phyloP scores from a whole-genome alignment of 768 basidiomycete species.

The Tricholoma terreum region DNA sequence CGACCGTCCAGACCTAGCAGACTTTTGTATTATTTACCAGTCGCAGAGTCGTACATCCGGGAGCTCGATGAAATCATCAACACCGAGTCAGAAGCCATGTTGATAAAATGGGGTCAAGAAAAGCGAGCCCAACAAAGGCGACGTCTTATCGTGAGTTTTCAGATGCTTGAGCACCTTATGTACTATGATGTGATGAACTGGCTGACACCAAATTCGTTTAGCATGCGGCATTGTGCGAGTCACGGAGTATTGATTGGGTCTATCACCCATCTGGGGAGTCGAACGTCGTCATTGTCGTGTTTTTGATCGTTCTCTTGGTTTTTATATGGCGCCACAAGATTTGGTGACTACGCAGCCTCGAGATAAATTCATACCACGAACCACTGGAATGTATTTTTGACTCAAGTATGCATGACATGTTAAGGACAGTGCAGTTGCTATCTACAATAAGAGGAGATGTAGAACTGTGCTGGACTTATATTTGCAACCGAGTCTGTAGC shows the following conservation, averaged over 20 bases:
- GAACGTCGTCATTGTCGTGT: slow-evolving; percentile 21
- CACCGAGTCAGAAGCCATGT: slow-evolving; percentile 12
- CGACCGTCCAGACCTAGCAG: slow-evolving; percentile 12
- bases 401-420: too few species aligned
- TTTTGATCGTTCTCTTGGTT: slow-evolving; percentile 23
- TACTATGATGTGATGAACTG: background rate
- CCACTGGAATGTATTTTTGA: background rate
- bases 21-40: slow-evolving; percentile 25
- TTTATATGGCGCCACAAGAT: slow-evolving; percentile 31
- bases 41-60: slow-evolving; percentile 20
- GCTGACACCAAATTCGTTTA: slow-evolving; percentile 1
- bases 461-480: background rate
- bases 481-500: background rate
- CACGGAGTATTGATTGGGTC: slow-evolving; percentile 30
- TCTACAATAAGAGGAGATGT: too few species aligned
- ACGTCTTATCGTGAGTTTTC: slow-evolving; percentile 21
- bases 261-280: slow-evolving; percentile 14
- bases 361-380: background rate
- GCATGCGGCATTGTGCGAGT: slow-evolving; percentile 36
- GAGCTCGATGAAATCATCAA: slow-evolving; percentile 23
- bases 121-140: slow-evolving; percentile 25
- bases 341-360: background rate
- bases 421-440: too few species aligned
- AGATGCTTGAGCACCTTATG: background rate
- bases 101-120: slow-evolving; percentile 25